phyloP scores from a whole-genome alignment of 2,329 filamentous ascomycete genomes.

The Colletotrichum higginsianum region DNA sequence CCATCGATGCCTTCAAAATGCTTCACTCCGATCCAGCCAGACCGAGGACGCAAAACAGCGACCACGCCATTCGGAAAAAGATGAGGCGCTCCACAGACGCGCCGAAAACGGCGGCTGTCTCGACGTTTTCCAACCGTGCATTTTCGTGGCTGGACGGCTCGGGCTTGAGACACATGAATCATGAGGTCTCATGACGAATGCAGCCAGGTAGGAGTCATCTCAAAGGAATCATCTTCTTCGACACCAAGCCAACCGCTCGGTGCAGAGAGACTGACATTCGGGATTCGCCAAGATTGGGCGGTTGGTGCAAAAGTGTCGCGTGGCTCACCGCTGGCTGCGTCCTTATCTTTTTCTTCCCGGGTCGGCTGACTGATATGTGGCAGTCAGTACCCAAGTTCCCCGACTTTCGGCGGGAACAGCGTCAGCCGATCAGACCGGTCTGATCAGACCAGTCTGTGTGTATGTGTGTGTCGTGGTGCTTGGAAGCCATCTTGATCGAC shows the following conservation, averaged over 20 bases:
- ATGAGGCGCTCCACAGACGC: background rate
- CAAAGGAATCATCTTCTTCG: background rate
- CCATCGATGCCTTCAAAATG: background rate
- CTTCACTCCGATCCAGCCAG: background rate
- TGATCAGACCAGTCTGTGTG: background rate
- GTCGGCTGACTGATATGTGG: conserved; percentile 36
- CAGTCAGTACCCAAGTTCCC: conserved; percentile 7
- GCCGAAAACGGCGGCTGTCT: background rate
- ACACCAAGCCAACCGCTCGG: background rate
- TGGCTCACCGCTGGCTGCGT: conserved; percentile 33
- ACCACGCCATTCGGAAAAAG: background rate
- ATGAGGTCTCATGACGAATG: background rate
- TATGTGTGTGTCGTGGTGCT: background rate
- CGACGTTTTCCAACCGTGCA: background rate
- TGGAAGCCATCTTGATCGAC: conserved; percentile 3
- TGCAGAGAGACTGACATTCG: background rate
- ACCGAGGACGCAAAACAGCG: background rate
- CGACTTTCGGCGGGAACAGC: conserved; percentile 25
- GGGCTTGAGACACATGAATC: background rate
- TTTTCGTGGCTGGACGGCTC: background rate
- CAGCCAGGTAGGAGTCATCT: background rate
- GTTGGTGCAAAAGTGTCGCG: conserved; percentile 23
- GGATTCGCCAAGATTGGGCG: conserved; percentile 3
- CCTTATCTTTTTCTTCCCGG: conserved; percentile 30
- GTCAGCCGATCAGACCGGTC: conserved; percentile 29